Conservation (phyloP, 202 grass and related monocot genomes). For the Setaria italica region DNA sequence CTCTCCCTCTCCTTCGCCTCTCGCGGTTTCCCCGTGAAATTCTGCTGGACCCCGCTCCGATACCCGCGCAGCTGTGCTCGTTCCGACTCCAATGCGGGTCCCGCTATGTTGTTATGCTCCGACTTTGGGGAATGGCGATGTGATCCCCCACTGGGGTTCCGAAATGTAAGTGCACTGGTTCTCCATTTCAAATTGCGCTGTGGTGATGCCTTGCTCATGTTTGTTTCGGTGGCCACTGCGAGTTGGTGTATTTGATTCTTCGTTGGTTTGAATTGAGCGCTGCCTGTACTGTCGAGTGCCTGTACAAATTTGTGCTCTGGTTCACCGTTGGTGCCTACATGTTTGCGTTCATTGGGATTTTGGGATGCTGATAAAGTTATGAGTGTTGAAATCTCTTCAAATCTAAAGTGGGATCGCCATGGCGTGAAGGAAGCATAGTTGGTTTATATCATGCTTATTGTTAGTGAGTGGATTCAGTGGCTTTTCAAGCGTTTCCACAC, state of each 20-base stretch:
- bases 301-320: neutral
- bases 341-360: neutral
- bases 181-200: neutral
- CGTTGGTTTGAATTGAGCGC: neutral
- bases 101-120: neutral
- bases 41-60: neutral
- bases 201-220: neutral
- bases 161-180: neutral
- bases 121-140: neutral
- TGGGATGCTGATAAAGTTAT: too few species aligned
- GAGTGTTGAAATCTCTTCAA: neutral
- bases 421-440: neutral
- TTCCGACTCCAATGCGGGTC: neutral
- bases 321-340: neutral
- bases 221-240: neutral
- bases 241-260: neutral
- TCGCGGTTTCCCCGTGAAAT: neutral
- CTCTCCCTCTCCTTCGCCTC: neutral
- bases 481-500: neutral
- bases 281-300: neutral
- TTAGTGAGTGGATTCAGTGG: neutral
- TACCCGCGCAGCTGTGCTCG: neutral
- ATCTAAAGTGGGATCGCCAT: neutral
- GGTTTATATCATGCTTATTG: neutral
- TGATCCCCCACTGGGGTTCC: slow-evolving; percentile 38